Conservation (phyloP, 2,329 filamentous ascomycete species). For the Pseudodiploospora longispora region DNA sequence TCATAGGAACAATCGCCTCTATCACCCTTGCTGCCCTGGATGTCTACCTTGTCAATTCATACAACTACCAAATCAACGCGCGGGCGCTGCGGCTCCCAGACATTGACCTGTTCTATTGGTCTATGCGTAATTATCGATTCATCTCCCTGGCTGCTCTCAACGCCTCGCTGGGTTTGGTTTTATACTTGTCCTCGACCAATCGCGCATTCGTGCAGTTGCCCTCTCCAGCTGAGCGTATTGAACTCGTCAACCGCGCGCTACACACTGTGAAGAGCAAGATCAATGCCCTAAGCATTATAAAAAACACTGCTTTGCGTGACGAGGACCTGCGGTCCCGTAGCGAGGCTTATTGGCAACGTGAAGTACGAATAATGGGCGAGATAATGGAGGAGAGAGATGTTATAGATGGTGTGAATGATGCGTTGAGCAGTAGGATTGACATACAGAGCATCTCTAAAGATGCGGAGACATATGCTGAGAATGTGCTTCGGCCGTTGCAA, state of each 20-base stretch:
- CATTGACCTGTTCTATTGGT: constrained; percentile 66
- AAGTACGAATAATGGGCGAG: constrained; percentile 62
- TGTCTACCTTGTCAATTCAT: constrained; percentile 54
- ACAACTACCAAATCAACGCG: constrained; percentile 58
- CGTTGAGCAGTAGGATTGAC: constrained; percentile 55
- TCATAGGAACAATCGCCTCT: constrained; percentile 56
- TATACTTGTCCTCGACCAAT: constrained; percentile 75
- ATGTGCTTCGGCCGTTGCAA: constrained; percentile 28
- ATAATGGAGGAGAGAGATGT: constrained; percentile 75
- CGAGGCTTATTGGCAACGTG: constrained; percentile 72
- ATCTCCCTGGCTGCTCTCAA: constrained; percentile 60
- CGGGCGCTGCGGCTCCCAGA: constrained; percentile 54
- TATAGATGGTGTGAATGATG: constrained; percentile 61
- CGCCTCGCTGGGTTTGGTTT: constrained; percentile 48
- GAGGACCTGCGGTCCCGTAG: constrained; percentile 56
- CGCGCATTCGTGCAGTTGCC: constrained; percentile 62
- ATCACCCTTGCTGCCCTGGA: constrained; percentile 55
- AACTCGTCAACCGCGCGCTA: constrained; percentile 48
- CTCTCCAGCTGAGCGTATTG: constrained; percentile 57
- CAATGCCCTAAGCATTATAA: constrained; percentile 63
- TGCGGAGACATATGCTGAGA: constrained; percentile 53
- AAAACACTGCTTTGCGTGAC: constrained; percentile 74
- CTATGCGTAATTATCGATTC: constrained; percentile 53
- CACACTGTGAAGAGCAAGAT: constrained; percentile 57
- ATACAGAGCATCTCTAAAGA: constrained; percentile 52